Base-by-base conservation (phyloP, 345 rosid species). In the Eucalyptus sp. region DNA sequence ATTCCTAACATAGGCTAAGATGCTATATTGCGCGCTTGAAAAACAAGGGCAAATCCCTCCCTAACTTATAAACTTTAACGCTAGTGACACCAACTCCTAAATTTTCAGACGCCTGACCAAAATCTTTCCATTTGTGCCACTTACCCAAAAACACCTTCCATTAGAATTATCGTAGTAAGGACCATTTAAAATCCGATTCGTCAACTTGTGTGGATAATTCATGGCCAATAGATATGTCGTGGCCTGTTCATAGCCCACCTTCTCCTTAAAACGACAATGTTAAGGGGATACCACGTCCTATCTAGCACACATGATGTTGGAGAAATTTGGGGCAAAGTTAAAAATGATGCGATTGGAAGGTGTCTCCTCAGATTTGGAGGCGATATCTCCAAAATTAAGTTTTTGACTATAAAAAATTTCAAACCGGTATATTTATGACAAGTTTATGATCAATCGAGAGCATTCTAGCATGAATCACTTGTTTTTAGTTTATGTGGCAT, bases 381-480 rank as follows among this genome's bases (percentile, higher is more conserved):
- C 15, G 3, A 29, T 62, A 15, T 16, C 17, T 64, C 10, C 71
- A n/a, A 51, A 51, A 51, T 0, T 17, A 51, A 51, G 22, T 51
- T 51, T 51, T 51, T 51, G 2, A 51, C 4, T 17, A 51, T 2
- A 0, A 51, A 51, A 51, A 51, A 51, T 17, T 1, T 1, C 2
- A 51, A 51, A 51, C 0, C 1, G 9, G 0, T 51, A 51, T 2
- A 51, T 51, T 51, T 51, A 51, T 51, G 0, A 51, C 1, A 51
- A 17, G 0, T 51, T 51, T 51, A 51, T 56, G 1, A 25, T 10
- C 29, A 56, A 24, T 24, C 3, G 13, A 0, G 6, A 56, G 29
- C 13, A 56, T 56, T 56, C 0, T 24, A 56, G 62, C 13, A 56
- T 4, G 29, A 56, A 56, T 56, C 29, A 56, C 29, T 56, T 56